Percentiles rank a stretch among this genome's conserved stretches.
Conservation (phyloP, 1,139 yeast genomes). For the Pichia kudriavzevii region DNA sequence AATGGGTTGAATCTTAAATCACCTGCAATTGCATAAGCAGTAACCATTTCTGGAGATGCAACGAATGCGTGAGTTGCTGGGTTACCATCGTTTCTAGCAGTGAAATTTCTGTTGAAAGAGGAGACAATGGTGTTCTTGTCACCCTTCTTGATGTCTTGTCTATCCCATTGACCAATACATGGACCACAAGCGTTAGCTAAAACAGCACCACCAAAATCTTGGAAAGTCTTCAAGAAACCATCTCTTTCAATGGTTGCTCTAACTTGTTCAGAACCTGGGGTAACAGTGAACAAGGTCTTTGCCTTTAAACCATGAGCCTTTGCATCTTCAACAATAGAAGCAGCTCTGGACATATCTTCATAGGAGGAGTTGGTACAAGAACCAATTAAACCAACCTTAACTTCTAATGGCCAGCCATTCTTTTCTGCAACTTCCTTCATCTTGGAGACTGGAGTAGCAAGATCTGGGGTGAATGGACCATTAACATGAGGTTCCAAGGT, state of each 20-base stretch:
- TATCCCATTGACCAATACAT: conserved; percentile 99
- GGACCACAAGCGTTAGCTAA: conserved; percentile 99
- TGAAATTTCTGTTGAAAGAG: conserved; percentile 98
- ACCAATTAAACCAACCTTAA: conserved; percentile 94
- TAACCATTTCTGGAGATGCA: conserved; percentile 96
- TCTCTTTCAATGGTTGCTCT: conserved; percentile 98
- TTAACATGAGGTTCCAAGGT: conserved; percentile 95
- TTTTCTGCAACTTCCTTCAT: conserved; percentile 82
- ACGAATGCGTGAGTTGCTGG: conserved; percentile 97
- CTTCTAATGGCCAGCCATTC: conserved; percentile 91
- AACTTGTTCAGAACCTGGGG: conserved; percentile 99
- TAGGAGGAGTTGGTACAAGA: conserved; percentile 99
- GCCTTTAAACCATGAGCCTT: conserved; percentile 84
- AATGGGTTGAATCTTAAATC: conserved; percentile 97
- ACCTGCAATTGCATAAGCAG: conserved; percentile 95
- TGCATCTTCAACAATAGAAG: conserved; percentile 88
- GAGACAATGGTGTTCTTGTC: conserved; percentile 98
- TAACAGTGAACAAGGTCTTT: conserved; percentile 84
- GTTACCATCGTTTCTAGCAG: conserved; percentile 98
- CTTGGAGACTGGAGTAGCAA: conserved; percentile 94
- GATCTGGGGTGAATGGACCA: conserved; percentile 99
- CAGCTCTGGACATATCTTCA: conserved; percentile 98
- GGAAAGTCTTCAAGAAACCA: conserved; percentile 84
- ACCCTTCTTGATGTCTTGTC: conserved; percentile 95
- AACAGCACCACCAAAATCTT: conserved; percentile 90